Evolutionary conservation across 2,329 filamentous ascomycete genomes (phyloP).

Genomic region (Alternaria postmessia): DNA sequence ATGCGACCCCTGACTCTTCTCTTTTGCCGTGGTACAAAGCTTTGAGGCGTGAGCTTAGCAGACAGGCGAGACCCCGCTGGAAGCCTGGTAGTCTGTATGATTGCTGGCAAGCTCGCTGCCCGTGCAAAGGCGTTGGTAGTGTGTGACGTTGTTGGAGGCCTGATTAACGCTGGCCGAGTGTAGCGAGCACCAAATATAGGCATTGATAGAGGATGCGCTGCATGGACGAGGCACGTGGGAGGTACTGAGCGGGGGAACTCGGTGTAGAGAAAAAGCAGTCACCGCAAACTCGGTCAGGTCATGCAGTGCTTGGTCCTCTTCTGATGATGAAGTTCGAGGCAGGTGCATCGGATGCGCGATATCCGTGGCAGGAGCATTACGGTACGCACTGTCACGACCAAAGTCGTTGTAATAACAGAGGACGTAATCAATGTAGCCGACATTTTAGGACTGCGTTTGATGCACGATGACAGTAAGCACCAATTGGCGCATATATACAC

Average conservation of each 20-base stretch:
- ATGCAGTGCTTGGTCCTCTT: neutral
- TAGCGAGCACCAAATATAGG: slow-evolving; percentile 4
- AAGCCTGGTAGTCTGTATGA: neutral
- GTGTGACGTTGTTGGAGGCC: slow-evolving; percentile 3
- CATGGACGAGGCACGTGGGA: neutral
- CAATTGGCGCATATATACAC: neutral
- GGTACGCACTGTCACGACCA: neutral
- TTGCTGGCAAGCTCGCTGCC: neutral
- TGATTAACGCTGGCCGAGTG: neutral
- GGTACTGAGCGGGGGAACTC: neutral
- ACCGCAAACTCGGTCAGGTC: neutral
- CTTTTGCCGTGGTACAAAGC: slow-evolving; percentile 18
- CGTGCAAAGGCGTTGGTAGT: neutral
- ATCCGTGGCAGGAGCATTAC: neutral
- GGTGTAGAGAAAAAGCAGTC: neutral
- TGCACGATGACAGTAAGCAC: neutral
- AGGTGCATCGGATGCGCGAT: neutral
- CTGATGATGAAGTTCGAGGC: neutral
- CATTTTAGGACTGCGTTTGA: neutral
- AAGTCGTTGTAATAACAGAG: neutral
- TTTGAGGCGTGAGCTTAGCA: slow-evolving; percentile 33
- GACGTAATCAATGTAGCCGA: neutral
- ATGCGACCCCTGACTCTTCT: slow-evolving; percentile 23
- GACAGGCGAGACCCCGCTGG: slow-evolving; percentile 4
- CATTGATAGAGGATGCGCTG: neutral